Evolutionary conservation across 768 basidiomycete species (phyloP).

Genomic region (Suillus tomentosus): DNA sequence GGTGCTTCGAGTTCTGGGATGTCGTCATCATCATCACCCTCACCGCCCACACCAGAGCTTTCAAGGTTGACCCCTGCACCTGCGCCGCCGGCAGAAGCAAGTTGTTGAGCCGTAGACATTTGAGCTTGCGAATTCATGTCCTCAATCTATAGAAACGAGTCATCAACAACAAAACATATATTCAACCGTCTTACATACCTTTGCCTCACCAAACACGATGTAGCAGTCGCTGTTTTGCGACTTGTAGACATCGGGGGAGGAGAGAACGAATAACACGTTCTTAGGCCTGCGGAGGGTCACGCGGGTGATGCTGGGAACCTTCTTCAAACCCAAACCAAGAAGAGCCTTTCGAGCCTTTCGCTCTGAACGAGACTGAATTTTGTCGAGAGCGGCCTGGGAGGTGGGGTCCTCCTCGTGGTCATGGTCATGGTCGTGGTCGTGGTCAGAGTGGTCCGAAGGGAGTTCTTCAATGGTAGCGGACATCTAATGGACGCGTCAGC

Average conservation of each 20-base stretch:
- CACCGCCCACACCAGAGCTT: conserved; percentile 48
- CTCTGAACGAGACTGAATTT: conserved; percentile 93
- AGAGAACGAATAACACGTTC: conserved; percentile 93
- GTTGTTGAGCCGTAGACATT: conserved; percentile 77
- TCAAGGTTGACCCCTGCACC: conserved; percentile 49
- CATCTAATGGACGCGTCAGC: conserved; percentile 50
- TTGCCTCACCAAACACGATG: conserved; percentile 98
- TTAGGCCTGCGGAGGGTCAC: conserved; percentile 95
- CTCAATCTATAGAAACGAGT: conserved; percentile 59
- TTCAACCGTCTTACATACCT: conserved; percentile 46
- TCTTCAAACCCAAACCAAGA: conserved; percentile 88
- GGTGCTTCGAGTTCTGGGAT: conserved; percentile 82
- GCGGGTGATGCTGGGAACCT: conserved; percentile 89
- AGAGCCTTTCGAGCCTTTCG: conserved; percentile 96
- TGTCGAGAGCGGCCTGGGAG: conserved; percentile 82
- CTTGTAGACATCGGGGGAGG: conserved; percentile 96
- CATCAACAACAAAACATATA: background rate
- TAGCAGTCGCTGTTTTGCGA: conserved; percentile 97
- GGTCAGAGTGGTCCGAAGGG: conserved; percentile 76
- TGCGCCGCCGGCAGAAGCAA: conserved; percentile 53
- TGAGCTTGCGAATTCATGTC: conserved; percentile 84
- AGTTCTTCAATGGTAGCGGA: conserved; percentile 86
- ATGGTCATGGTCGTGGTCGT: conserved; percentile 67
- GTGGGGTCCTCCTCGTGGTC: conserved; percentile 85
- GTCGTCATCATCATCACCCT: conserved; percentile 71